Evolutionary conservation across 2,329 filamentous ascomycete genomes (phyloP).

Genomic region (Botrytis medusae): DNA sequence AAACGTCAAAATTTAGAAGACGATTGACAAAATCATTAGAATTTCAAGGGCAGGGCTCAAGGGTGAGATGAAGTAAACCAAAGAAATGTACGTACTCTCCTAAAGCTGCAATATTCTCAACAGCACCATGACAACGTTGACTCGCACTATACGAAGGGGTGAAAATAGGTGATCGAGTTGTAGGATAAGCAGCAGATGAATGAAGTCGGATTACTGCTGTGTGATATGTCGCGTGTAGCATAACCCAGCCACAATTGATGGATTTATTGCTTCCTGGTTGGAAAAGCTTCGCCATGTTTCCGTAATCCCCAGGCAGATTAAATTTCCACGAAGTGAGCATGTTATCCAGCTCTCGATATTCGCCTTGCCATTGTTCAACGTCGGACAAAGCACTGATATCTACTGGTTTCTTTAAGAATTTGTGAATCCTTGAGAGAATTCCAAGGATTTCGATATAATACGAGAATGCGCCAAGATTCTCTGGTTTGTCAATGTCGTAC

Average conservation of each 20-base stretch:
- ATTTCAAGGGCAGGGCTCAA: neutral
- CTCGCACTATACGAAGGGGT: constrained; percentile 83
- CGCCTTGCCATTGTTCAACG: constrained; percentile 85
- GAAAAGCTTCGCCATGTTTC: constrained; percentile 78
- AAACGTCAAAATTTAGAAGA: neutral
- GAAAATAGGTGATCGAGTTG: constrained; percentile 83
- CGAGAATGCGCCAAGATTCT: constrained; percentile 83
- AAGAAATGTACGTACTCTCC: constrained; percentile 58
- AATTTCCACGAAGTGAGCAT: constrained; percentile 82
- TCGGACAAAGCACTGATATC: constrained; percentile 82
- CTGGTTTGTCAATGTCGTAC: constrained; percentile 65
- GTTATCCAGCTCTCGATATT: constrained; percentile 81
- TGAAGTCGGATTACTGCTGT: constrained; percentile 87
- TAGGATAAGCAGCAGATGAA: constrained; percentile 90
- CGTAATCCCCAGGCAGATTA: constrained; percentile 77
- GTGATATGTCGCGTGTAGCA: constrained; percentile 74
- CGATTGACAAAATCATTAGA: neutral
- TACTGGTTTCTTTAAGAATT: constrained; percentile 84
- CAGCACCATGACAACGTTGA: constrained; percentile 78
- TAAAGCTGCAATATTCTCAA: constrained; percentile 77
- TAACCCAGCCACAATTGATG: constrained; percentile 81
- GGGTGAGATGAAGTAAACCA: neutral
- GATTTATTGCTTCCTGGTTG: constrained; percentile 66
- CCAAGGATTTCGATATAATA: constrained; percentile 90
- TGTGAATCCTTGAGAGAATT: constrained; percentile 83